Evolutionary conservation across 2,329 filamentous ascomycete genomes (phyloP), one percentile per base, ranked within the genome.

Genomic region (Pseudogymnoascus destructans): DNA sequence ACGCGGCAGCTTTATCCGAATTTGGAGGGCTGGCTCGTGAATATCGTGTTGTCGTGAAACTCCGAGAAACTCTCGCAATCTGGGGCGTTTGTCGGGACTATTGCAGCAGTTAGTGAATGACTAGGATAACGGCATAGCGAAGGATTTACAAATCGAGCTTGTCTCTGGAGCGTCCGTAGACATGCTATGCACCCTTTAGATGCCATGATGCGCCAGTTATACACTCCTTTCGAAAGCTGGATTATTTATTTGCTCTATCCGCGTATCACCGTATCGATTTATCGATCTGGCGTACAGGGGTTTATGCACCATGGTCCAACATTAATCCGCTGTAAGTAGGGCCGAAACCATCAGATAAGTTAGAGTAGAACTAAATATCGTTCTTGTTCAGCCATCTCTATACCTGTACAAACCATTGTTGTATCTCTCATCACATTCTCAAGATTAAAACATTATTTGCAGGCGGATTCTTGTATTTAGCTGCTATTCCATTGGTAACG

Each of bases 121-220:
- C 23, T n/a, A 9, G 27, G 30, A 3, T 49, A 8, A 25, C 13
- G 3, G 23, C 23, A 8, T 40, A 38, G 55, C 32, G 25, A 32
- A 46, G 46, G 23, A 32, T 25, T 59, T 52, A 57, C 23, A 42
- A 59, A 60, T 42, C 60, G 59, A 11, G 60, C 59, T 57, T 66
- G 64, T 46, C 59, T 59, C 21, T 62, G 63, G 2, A 69, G 15
- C 6, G 61, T 60, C 52, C 67, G 63, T 36, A 69, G 63, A 61
- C 68, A 70, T 58, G 63, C 55, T 30, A 55, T 59, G 58, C 68
- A 70, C 11, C 62, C 55, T 57, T 57, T 56, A 36, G 54, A 56
- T 23, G 54, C 54, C 54, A 56, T 56, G 46, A 52, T 52, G 46
- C 23, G 25, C 46, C 25, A 46, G 46, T 6, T 30, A 23, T 52